phyloP scores from a whole-genome alignment of 345 rosid species.

The Lepidium sativum region DNA sequence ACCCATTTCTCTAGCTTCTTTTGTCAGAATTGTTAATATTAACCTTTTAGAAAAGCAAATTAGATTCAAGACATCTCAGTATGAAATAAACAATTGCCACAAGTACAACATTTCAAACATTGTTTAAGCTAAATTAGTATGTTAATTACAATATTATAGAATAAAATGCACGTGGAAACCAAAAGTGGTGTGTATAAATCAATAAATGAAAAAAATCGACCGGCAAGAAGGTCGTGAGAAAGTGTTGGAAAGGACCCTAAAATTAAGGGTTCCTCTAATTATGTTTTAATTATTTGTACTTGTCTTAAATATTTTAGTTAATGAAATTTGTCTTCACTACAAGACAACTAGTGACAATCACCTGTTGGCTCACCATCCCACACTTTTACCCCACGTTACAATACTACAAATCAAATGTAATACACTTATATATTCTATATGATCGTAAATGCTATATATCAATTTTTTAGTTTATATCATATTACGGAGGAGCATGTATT shows the following conservation, averaged over 20 bases:
- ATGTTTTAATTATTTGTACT: background rate
- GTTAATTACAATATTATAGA: background rate
- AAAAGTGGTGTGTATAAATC: background rate
- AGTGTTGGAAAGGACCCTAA: conserved; percentile 17
- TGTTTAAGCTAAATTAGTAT: background rate
- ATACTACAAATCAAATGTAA: background rate
- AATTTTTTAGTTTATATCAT: background rate
- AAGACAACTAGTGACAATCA: conserved; percentile 22
- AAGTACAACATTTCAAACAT: conserved; percentile 5
- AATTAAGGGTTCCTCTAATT: background rate
- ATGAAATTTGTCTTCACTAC: conserved; percentile 18
- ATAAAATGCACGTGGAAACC: conserved; percentile 19
- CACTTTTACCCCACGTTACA: conserved; percentile 13
- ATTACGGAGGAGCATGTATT: background rate
- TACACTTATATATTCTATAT: too few relatives aligned
- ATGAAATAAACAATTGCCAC: background rate
- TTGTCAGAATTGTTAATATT: background rate
- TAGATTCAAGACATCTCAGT: background rate
- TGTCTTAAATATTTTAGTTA: background rate
- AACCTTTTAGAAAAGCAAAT: background rate
- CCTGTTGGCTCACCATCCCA: conserved; percentile 19
- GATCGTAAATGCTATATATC: background rate
- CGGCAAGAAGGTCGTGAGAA: conserved; percentile 16
- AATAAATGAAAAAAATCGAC: background rate
- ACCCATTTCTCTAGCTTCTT: background rate